phyloP scores from a whole-genome alignment of 805 yeast species.

The Candida stauntonica region DNA sequence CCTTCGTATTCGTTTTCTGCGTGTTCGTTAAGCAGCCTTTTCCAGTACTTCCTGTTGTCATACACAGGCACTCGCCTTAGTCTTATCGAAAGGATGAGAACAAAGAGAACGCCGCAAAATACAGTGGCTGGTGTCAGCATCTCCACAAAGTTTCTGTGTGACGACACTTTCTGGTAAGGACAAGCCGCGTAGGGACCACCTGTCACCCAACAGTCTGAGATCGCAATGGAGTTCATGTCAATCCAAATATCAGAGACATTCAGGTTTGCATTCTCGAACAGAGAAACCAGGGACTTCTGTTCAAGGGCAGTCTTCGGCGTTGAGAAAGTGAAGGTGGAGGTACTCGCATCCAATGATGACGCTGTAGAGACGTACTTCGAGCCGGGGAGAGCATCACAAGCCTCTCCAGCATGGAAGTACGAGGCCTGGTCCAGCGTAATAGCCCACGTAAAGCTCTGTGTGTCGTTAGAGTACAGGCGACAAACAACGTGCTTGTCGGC shows the following conservation, averaged over 20 bases:
- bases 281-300: conserved; percentile 28
- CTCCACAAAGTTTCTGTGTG: conserved; percentile 51
- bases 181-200: conserved; percentile 79
- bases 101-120: conserved; percentile 48
- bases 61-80: conserved; percentile 64
- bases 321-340: conserved; percentile 30
- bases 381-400: conserved; percentile 25
- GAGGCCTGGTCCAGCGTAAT: conserved; percentile 30
- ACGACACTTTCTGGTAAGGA: conserved; percentile 62
- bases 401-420: conserved; percentile 40
- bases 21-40: conserved; percentile 47
- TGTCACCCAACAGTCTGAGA: conserved; percentile 73
- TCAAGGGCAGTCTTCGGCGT: conserved; percentile 50
- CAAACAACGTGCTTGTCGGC: conserved; percentile 52
- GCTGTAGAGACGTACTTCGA: conserved; percentile 4
- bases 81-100: conserved; percentile 47
- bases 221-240: conserved; percentile 73
- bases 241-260: conserved; percentile 57
- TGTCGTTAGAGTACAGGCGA: conserved; percentile 27
- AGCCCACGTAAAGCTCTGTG: conserved; percentile 36
- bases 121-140: conserved; percentile 66
- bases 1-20: conserved; percentile 75
- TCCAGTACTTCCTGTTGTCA: conserved; percentile 64
- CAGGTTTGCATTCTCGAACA: conserved; percentile 22
- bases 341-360: neutral